A percentile compares a stretch with the other conserved stretches of the same genome.
These are phyloP conservation scores for Oxytropis ochrocephala DNA, from an alignment of 306 rosid genomes.

Conservation along the genomic window DNA sequence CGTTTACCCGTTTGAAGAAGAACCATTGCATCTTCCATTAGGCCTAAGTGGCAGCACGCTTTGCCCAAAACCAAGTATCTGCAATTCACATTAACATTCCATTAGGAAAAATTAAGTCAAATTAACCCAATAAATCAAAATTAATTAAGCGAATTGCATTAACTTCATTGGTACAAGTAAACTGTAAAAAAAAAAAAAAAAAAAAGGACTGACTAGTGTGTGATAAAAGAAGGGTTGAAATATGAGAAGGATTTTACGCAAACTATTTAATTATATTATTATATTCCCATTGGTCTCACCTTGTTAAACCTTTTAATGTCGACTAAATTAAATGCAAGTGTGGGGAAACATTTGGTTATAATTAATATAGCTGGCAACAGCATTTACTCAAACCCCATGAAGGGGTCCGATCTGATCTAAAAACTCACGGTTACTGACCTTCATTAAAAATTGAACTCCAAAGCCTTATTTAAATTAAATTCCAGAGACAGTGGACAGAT, in stretches of 20 bases:
- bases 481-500: neutral
- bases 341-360: neutral
- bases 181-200: neutral
- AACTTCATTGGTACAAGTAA: neutral
- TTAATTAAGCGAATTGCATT: no score
- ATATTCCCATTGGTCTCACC: neutral
- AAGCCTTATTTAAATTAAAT: neutral
- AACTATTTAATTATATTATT: neutral
- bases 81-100: neutral
- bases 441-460: conserved; percentile 35
- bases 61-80: conserved; percentile 86
- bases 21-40: conserved; percentile 94
- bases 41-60: conserved; percentile 88
- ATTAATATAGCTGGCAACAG: conserved; percentile 37
- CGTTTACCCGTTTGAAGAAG: conserved; percentile 95
- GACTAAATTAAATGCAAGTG: neutral
- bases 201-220: no score
- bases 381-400: conserved; percentile 43
- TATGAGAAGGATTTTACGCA: neutral
- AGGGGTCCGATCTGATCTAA: conserved; percentile 31
- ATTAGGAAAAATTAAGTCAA: neutral
- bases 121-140: neutral
- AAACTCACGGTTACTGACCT: neutral
- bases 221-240: neutral
- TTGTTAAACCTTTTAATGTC: neutral